Percentiles rank a stretch among this genome's conserved stretches.
Evolutionary conservation across 2,329 filamentous ascomycete genomes (phyloP).

Genomic region (Penicillium sp.): DNA sequence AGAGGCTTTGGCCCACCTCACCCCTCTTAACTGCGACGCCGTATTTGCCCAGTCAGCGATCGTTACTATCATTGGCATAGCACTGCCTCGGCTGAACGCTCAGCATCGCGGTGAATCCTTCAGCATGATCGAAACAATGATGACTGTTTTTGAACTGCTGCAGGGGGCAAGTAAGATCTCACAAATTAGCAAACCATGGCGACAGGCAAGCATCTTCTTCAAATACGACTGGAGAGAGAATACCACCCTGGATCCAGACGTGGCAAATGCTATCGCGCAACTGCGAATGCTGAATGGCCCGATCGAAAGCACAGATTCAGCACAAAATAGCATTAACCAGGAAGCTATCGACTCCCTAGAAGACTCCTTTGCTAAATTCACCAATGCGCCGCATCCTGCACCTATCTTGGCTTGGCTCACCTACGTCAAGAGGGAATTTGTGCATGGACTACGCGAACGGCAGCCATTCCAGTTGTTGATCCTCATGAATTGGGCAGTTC

Average conservation of each 20-base stretch:
- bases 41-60: constrained; percentile 2
- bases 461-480: constrained; percentile 15
- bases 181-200: constrained; percentile 2
- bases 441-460: constrained; percentile 7
- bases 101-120: background rate
- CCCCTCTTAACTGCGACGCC: constrained; percentile 1
- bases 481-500: constrained; percentile 19
- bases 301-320: background rate
- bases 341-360: constrained; percentile 1
- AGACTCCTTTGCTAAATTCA: constrained; percentile 4
- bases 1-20: background rate
- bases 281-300: background rate
- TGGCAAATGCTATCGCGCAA: background rate
- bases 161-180: constrained; percentile 1
- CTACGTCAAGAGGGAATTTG: constrained; percentile 14
- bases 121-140: constrained; percentile 4
- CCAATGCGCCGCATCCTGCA: background rate
- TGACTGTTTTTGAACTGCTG: background rate
- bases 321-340: background rate
- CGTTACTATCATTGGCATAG: constrained; percentile 1
- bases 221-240: constrained; percentile 1
- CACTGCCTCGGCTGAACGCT: background rate
- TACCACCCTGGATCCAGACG: background rate
- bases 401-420: constrained; percentile 7
- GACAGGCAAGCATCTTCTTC: constrained; percentile 1